Percentiles rank a stretch among this genome's conserved stretches.
Evolutionary conservation across 2,329 filamentous ascomycete genomes (phyloP).

Genomic region (Fusarium equiseti): DNA sequence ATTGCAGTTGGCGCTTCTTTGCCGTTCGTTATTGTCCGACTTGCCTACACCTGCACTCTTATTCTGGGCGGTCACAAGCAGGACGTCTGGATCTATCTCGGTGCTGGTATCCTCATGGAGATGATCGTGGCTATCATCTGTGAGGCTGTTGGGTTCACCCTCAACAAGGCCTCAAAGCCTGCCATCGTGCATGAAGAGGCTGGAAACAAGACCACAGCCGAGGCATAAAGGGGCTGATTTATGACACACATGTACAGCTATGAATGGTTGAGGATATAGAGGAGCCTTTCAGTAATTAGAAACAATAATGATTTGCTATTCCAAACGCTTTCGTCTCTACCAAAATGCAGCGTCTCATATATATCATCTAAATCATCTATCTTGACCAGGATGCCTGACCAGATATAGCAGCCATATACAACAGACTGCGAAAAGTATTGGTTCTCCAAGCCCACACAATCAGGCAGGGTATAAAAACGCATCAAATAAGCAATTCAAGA

Average conservation of each 20-base stretch:
- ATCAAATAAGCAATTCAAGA: conserved; percentile 15
- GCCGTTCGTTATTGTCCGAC: conserved; percentile 52
- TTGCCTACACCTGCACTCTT: conserved; percentile 49
- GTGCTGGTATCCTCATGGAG: conserved; percentile 52
- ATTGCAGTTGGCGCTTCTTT: conserved; percentile 54
- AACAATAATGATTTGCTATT: conserved; percentile 28
- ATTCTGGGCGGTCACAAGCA: conserved; percentile 47
- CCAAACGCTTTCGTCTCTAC: conserved; percentile 17
- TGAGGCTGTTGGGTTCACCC: conserved; percentile 48
- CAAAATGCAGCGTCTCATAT: conserved; percentile 1
- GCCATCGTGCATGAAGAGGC: conserved; percentile 17
- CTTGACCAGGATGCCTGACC: conserved; percentile 12
- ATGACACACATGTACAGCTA: background rate
- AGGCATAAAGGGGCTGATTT: background rate
- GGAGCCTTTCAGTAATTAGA: conserved; percentile 3
- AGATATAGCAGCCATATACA: conserved; percentile 1
- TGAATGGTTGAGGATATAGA: background rate
- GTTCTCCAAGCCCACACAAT: conserved; percentile 17
- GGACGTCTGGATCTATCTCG: conserved; percentile 50
- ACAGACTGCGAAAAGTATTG: background rate
- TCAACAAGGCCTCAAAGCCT: conserved; percentile 41
- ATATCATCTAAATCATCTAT: conserved; percentile 19
- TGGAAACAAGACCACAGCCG: background rate
- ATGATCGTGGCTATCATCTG: conserved; percentile 50
- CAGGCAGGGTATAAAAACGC: conserved; percentile 16